Percentiles rank a stretch among this genome's conserved stretches.
Evolutionary conservation across 768 basidiomycete genomes (phyloP).

Genomic region (Termitomyces sp.): DNA sequence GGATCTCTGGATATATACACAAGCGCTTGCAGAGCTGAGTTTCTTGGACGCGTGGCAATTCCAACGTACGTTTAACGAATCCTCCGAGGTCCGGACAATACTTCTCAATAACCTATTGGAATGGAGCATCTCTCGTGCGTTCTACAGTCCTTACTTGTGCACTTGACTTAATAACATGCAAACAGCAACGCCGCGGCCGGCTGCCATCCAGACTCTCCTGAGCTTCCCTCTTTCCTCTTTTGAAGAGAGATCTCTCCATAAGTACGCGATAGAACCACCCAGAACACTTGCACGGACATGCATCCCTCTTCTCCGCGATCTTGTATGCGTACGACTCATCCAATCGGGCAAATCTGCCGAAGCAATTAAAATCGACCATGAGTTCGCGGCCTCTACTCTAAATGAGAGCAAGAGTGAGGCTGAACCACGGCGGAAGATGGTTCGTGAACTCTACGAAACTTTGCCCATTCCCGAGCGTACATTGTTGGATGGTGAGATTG

Average conservation of each 20-base stretch:
- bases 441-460: conserved; percentile 60
- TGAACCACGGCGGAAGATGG: conserved; percentile 59
- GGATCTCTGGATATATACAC: conserved; percentile 64
- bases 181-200: conserved; percentile 56
- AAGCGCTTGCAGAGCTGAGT: conserved; percentile 61
- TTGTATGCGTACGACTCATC: conserved; percentile 74
- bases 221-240: conserved; percentile 58
- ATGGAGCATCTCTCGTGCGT: conserved; percentile 69
- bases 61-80: conserved; percentile 64
- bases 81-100: conserved; percentile 42
- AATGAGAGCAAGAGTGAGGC: conserved; percentile 31
- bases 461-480: conserved; percentile 60
- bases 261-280: conserved; percentile 54
- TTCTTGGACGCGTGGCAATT: conserved; percentile 73
- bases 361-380: conserved; percentile 72
- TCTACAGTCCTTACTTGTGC: background rate
- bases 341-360: conserved; percentile 63
- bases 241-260: conserved; percentile 55
- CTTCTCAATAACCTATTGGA: conserved; percentile 55
- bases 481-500: conserved; percentile 56
- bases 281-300: conserved; percentile 38
- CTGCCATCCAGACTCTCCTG: conserved; percentile 55
- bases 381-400: conserved; percentile 43
- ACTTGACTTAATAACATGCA: conserved; percentile 27
- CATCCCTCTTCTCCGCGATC: conserved; percentile 61